Base-by-base conservation (phyloP, 257 asterid species). In the Sherardia arvensis region DNA sequence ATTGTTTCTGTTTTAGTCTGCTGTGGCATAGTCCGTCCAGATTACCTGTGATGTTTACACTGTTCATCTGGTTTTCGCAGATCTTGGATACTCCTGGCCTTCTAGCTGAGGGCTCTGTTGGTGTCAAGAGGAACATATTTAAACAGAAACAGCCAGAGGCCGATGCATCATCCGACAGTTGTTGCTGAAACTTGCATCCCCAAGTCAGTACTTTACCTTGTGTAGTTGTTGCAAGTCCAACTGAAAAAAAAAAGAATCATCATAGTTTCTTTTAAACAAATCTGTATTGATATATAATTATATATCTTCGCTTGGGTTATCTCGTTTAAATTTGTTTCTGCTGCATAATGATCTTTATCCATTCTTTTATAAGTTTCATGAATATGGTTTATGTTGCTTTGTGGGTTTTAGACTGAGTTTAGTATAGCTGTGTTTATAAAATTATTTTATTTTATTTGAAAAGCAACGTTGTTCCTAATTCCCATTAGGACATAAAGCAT, bases 31-130 rank as follows among this genome's bases (percentile, higher is more conserved):
- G 22, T 56, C 36, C 15, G 26, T 12, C 17, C 14, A 43, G 40
- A 8, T 27, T 43, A 10, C 51, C 51, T 43, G 14, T 53, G 32
- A 30, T 34, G 22, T 29, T 64, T 49, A 23, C 7, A 18, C 34
- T 20, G 3, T 49, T 64, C 30, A 20, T 64, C 4, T 62, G 40
- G 28, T 59, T 51, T 60, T 43, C 70, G 67, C 88, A 93, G 99
- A 90, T 93, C 45, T 70, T 90, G 90, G 99, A 93, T 38, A 89
- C 93, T 4, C 99, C 97, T 3, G 79, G 85, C 67, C 97, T 93
- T 29, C 68, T 90, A 79, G 88, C 88, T 1, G 96, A 87, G 75
- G 95, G 96, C 65, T 82, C 92, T 29, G 77, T 86, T 15, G 90
- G 90, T 10, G 81, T 73, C 34, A 90, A 78, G 73, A 87, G 75